Percentiles rank a stretch among this genome's conserved stretches.
phyloP scores from a whole-genome alignment of 306 rosid species.

The Fragaria ananassa region DNA sequence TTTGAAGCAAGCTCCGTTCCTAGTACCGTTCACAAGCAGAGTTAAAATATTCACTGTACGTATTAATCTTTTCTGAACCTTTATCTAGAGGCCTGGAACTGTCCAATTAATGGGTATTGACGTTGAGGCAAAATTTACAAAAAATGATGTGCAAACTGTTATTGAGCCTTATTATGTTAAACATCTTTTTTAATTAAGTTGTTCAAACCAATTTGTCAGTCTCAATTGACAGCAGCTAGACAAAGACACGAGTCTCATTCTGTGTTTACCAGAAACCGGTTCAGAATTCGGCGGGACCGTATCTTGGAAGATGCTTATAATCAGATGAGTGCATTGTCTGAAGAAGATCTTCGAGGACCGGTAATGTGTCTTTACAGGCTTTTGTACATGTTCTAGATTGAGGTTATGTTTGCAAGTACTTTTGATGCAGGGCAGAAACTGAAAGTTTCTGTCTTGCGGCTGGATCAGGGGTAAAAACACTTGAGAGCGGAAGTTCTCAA shows the following conservation, averaged over 20 bases:
- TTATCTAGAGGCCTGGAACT: slow-evolving; percentile 13
- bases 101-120: not conserved
- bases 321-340: slow-evolving; percentile 91
- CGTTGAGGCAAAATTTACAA: not conserved
- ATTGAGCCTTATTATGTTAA: not conserved
- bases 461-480: too few relatives aligned
- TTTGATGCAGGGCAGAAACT: too few relatives aligned
- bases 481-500: too few relatives aligned
- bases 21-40: slow-evolving; percentile 98
- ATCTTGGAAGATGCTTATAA: slow-evolving; percentile 93
- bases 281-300: slow-evolving; percentile 85
- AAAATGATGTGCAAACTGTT: not conserved
- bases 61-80: slow-evolving; percentile 15
- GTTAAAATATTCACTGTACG: slow-evolving; percentile 92
- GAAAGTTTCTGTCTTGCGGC: too few relatives aligned
- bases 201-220: slow-evolving; percentile 55
- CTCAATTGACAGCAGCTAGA: slow-evolving; percentile 87
- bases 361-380: slow-evolving; percentile 37
- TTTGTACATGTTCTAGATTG: not conserved
- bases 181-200: not conserved
- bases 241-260: slow-evolving; percentile 66
- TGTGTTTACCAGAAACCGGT: slow-evolving; percentile 70
- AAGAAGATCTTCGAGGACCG: slow-evolving; percentile 90
- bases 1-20: slow-evolving; percentile 87
- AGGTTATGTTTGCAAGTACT: slow-evolving; percentile 1